Evolutionary conservation across 306 rosid species (phyloP).

Genomic region (Ceratonia siliqua): DNA sequence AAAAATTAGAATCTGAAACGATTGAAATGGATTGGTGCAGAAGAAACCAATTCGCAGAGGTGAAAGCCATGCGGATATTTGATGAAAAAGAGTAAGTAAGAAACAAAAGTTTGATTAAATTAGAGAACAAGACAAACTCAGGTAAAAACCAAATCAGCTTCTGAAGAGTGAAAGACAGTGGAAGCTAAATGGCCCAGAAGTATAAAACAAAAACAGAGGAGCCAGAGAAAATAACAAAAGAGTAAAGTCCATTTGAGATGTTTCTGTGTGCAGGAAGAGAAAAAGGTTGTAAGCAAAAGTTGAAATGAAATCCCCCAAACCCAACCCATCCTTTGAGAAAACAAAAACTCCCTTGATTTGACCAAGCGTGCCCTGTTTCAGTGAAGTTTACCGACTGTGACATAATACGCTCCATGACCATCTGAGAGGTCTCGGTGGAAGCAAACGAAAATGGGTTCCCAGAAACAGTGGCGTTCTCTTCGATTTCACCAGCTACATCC

Average conservation of each 20-base stretch:
- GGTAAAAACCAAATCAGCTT: conserved; percentile 32
- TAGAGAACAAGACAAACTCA: conserved; percentile 31
- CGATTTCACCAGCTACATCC: conserved; percentile 57
- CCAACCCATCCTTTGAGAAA: background rate
- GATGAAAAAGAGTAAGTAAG: conserved; percentile 2
- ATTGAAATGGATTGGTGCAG: background rate
- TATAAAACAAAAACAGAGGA: background rate
- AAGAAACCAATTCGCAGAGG: background rate
- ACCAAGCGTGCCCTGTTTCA: conserved; percentile 25
- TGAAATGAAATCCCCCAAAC: background rate
- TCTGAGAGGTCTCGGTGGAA: conserved; percentile 79
- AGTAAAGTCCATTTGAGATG: background rate
- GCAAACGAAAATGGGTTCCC: conserved; percentile 89
- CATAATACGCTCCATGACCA: conserved; percentile 93
- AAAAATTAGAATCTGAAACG: background rate
- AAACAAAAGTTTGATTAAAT: background rate
- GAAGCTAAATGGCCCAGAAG: background rate
- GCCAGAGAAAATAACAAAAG: background rate
- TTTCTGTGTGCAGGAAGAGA: background rate
- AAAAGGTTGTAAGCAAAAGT: too few relatives aligned
- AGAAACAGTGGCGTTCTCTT: conserved; percentile 56
- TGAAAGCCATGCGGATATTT: background rate
- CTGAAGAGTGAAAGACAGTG: background rate
- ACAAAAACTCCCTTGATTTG: conserved; percentile 34
- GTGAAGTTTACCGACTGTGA: conserved; percentile 74